These are phyloP conservation scores for Straminergon stramineum DNA, from an alignment of 225 moss, liverwort and hornwort species.

Conservation along the genomic window DNA sequence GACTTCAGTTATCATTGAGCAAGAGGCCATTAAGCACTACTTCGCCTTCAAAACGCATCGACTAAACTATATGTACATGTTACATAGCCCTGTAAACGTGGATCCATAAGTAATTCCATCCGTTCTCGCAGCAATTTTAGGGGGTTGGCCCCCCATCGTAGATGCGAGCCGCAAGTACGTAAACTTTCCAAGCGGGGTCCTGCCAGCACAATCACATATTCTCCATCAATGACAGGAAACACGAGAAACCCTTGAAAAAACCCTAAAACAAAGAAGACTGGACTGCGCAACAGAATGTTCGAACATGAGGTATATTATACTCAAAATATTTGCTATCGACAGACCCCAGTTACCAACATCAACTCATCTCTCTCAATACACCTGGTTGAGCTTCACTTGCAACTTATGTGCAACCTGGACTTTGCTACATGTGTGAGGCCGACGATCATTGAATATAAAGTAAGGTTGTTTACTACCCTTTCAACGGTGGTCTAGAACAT, in stretches of 20 bases:
- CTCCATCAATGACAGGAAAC: background rate
- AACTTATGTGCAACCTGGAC: background rate
- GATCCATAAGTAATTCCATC: constrained; percentile 1
- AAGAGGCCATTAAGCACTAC: background rate
- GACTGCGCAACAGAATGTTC: too few species aligned
- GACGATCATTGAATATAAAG: too few species aligned
- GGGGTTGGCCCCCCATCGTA: background rate
- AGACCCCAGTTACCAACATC: background rate
- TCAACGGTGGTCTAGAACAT: background rate
- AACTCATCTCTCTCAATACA: background rate
- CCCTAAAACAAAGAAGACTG: background rate
- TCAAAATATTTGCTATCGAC: too few species aligned
- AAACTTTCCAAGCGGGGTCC: background rate
- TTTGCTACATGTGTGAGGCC: background rate
- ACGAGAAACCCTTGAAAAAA: too few species aligned
- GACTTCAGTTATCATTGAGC: background rate
- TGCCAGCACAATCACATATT: background rate
- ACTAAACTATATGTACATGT: background rate
- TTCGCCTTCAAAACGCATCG: background rate
- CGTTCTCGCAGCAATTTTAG: background rate
- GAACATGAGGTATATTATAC: too few species aligned
- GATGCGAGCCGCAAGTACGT: background rate
- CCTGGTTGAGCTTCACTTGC: background rate
- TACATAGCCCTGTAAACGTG: constrained; percentile 3
- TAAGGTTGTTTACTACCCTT: too few species aligned